Base-by-base conservation (phyloP, 495 filamentous ascomycete genomes). In the Aspergillus incahuasiensis region DNA sequence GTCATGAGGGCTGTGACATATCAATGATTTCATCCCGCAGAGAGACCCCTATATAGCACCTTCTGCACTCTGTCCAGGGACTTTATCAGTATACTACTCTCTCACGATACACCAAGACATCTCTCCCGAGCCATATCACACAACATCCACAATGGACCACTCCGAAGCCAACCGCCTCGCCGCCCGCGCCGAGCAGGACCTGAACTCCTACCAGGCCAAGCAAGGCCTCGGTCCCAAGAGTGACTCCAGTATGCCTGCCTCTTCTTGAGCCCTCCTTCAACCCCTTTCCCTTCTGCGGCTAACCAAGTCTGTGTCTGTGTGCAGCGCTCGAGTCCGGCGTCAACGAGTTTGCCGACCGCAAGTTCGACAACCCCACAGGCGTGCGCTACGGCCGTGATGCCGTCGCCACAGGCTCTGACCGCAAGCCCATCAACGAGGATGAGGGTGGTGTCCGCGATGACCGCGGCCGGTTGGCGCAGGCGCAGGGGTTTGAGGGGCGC, bases 141-240 rank as follows among this genome's bases (percentile, higher is more conserved):
- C 45, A 48, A 3, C 45, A n/a, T n/a, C 24, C 58, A 69, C 11
- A 65, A 75, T 67, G 71, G 60, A 62, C 59, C 63, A 68, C 32
- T 64, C 55, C 61, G 68, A 79, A 51, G 67, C 76, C 40, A 62
- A 71, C 16, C 65, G 67, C 32, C 42, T 68, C 20, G 70, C 79
- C 16, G 61, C 73, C 61, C 64, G 77, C 48, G 74, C 79, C 24
- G 78, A 83, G 70, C 68, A 68, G 15, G 75, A 82, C 63, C 73
- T 84, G 34, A 82, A 83, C 68, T 73, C 74, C 47, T 63, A 78
- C 62, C 68, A 75, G 49, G 75, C 76, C 38, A 82, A 82, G 66
- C 69, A 70, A 35, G 79, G 79, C 11, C 43, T 65, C 52, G 63
- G 69, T 22, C 60, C 63, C 34, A 66, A 72, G 63, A 74, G 73